phyloP scores from a whole-genome alignment of 2,329 filamentous ascomycete genomes.

The Colletotrichum neosansevieriae region DNA sequence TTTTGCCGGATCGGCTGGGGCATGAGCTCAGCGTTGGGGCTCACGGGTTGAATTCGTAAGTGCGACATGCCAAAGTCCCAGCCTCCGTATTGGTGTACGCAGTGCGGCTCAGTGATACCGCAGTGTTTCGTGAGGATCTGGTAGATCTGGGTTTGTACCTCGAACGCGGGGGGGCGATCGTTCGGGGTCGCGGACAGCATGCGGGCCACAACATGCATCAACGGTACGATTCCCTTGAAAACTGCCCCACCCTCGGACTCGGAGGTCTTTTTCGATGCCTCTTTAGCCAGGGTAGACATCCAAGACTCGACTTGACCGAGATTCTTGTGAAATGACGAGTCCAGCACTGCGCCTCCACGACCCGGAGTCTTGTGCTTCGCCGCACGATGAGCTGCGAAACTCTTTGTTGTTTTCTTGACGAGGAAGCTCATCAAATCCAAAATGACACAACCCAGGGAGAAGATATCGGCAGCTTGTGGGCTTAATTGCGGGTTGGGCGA shows the following conservation, averaged over 20 bases:
- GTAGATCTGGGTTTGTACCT: slow-evolving; percentile 66
- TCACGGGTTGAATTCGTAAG: slow-evolving; percentile 40
- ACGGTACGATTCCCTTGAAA: slow-evolving; percentile 63
- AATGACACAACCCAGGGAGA: slow-evolving; percentile 79
- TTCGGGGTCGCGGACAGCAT: slow-evolving; percentile 66
- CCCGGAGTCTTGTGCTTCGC: slow-evolving; percentile 72
- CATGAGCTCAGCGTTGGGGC: slow-evolving; percentile 32
- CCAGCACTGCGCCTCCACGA: slow-evolving; percentile 70
- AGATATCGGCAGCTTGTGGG: slow-evolving; percentile 75
- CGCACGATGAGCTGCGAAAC: slow-evolving; percentile 75
- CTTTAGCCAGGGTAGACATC: slow-evolving; percentile 72
- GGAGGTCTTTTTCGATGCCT: slow-evolving; percentile 62
- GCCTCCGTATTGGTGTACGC: slow-evolving; percentile 62
- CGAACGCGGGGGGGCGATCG: slow-evolving; percentile 64
- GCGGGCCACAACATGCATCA: slow-evolving; percentile 64
- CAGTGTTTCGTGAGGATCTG: slow-evolving; percentile 63
- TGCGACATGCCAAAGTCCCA: slow-evolving; percentile 48
- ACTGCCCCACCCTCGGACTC: slow-evolving; percentile 56
- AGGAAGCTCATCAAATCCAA: slow-evolving; percentile 78
- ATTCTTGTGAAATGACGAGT: slow-evolving; percentile 80
- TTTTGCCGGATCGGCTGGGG: slow-evolving; percentile 33
- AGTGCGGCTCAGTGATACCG: slow-evolving; percentile 63
- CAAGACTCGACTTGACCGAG: slow-evolving; percentile 76
- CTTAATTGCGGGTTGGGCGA: slow-evolving; percentile 59
- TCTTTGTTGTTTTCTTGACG: slow-evolving; percentile 74